Conservation (phyloP, 495 filamentous ascomycete genomes). For the Achaetomiella virescens region DNA sequence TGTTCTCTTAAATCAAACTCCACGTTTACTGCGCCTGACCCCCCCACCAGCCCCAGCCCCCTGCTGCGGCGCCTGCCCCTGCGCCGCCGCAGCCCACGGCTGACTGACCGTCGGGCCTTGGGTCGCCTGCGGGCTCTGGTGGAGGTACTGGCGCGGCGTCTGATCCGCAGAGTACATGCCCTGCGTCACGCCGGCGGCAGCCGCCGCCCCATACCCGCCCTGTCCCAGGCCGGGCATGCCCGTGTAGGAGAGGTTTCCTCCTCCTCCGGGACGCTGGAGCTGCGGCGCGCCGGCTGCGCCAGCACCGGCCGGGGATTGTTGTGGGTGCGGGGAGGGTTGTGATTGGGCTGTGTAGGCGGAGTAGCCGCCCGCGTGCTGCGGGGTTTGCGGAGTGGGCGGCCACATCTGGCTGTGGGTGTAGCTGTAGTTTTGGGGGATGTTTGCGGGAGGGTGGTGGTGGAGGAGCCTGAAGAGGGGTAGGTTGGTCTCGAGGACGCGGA, state of each 20-base stretch:
- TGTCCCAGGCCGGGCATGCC: slow-evolving; percentile 55
- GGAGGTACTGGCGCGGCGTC: slow-evolving; percentile 57
- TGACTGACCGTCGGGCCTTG: slow-evolving; percentile 37
- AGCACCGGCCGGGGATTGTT: slow-evolving; percentile 46
- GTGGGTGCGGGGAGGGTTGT: slow-evolving; percentile 51
- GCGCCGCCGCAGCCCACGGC: slow-evolving; percentile 40
- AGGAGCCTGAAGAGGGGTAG: slow-evolving; percentile 28
- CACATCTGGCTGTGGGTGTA: slow-evolving; percentile 48
- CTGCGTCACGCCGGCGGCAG: slow-evolving; percentile 43
- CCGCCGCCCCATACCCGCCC: slow-evolving; percentile 39
- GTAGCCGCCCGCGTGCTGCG: slow-evolving; percentile 38
- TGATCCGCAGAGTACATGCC: slow-evolving; percentile 54
- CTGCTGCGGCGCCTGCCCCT: slow-evolving; percentile 34
- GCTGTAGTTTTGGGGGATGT: slow-evolving; percentile 38
- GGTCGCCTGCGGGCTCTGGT: slow-evolving; percentile 32
- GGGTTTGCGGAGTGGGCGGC: slow-evolving; percentile 42
- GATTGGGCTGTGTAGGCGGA: slow-evolving; percentile 46
- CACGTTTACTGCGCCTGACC: slow-evolving; percentile 36
- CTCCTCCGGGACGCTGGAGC: slow-evolving; percentile 54
- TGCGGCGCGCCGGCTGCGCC: slow-evolving; percentile 54
- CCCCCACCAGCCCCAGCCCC: slow-evolving; percentile 35
- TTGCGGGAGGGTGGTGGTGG: slow-evolving; percentile 33
- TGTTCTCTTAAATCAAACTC: too few relatives aligned
- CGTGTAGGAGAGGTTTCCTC: slow-evolving; percentile 50
- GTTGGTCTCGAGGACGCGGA: slow-evolving; percentile 29